These are phyloP conservation scores for Oryza glaberrima DNA, from an alignment of 176 grass and related monocot species.

Conservation along the genomic window DNA sequence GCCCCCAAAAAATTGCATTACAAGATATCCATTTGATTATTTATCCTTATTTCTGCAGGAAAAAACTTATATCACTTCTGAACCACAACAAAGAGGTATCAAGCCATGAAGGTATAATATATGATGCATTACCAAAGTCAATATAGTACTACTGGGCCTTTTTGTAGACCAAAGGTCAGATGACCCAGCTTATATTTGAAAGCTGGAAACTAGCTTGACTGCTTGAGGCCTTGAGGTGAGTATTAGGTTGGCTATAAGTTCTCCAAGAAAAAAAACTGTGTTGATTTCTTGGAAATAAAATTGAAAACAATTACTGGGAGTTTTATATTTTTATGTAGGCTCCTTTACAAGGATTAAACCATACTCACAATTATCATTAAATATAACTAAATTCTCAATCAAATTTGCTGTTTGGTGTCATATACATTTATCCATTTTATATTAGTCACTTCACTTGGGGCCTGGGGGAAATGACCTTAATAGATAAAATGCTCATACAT, in stretches of 20 bases:
- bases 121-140: not conserved
- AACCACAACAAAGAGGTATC: not conserved
- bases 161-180: not conserved
- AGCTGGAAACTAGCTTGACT: not conserved
- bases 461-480: not conserved
- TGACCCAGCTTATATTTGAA: not conserved
- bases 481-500: conserved; percentile 5
- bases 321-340: not conserved
- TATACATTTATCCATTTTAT: not conserved
- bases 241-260: too few species aligned
- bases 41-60: not conserved
- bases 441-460: not conserved
- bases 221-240: not conserved
- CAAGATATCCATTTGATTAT: conserved; percentile 1
- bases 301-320: too few species aligned
- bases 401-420: not conserved
- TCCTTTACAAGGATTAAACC: not conserved
- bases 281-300: not conserved
- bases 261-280: not conserved
- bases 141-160: not conserved
- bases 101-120: not conserved
- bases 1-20: not conserved
- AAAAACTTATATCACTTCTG: not conserved
- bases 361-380: not conserved
- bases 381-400: not conserved